Evolutionary conservation across 192 early-diverging fungal genomes (phyloP), one percentile per base, ranked within the genome.

Genomic region (Coemansia sp.): DNA sequence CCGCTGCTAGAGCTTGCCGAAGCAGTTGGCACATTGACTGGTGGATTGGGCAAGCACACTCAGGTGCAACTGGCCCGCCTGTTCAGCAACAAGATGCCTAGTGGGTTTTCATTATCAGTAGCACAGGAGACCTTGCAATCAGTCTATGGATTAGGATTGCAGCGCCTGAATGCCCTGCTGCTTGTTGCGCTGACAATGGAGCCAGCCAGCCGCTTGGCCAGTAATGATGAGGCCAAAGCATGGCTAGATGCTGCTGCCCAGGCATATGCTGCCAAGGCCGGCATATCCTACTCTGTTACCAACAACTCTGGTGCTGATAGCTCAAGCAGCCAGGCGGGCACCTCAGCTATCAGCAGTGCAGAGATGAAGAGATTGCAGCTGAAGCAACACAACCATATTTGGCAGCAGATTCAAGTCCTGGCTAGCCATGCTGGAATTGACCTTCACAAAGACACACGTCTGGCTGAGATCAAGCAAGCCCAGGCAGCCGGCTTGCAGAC

Each of bases 41-140:
- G 88, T 18, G 25, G 72, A 18, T 80, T 95, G 11, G 93, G 93
- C 53, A 92, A 91, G 78, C 86, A 88, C 47, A 82, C 84, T 29
- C 82, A 62, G 47, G 75, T 79, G 4, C 68, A 92, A 25, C 65
- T 94, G 36, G 76, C 87, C 54, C 85, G 89, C 61, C 72, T 97
- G 79, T 80, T 97, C 30, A 78, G 80, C 63, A 73, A 78, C 70
- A 97, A 93, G 78, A 92, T 97, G 89, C 90, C 94, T 48, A 90
- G 88, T 70, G 92, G 94, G 30, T 93, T 93, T 70, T 82, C 82
- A 6, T 83, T 92, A 49, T 81, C 83, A 6, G 76, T 77, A 46
- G 88, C 85, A 55, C 89, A 90, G 69, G 65, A 77, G 22, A 81
- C 86, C 65, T 63, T 97, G 34, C 51, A 79, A 43, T 65, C 65